phyloP scores from a whole-genome alignment of 2,329 filamentous ascomycete genomes.

The Alternaria arbusti region DNA sequence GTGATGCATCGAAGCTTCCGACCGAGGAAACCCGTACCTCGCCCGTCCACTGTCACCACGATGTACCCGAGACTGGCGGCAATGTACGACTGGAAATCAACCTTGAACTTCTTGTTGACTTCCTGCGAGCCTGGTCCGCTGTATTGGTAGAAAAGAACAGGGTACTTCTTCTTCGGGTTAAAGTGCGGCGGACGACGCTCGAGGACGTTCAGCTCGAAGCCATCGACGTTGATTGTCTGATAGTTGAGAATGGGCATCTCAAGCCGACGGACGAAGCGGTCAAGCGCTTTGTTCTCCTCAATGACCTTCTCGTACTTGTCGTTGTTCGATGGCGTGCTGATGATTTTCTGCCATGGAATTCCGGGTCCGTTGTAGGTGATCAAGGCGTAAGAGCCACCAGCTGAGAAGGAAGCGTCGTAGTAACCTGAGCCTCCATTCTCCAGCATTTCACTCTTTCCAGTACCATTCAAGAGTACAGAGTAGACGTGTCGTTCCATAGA shows the following conservation, averaged over 20 bases:
- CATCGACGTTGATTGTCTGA: constrained; percentile 83
- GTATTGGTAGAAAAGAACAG: constrained; percentile 94
- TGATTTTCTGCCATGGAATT: constrained; percentile 89
- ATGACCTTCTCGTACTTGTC: constrained; percentile 71
- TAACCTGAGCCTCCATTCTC: constrained; percentile 76
- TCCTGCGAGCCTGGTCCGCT: constrained; percentile 92
- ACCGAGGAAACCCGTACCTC: constrained; percentile 90
- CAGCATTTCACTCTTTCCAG: constrained; percentile 74
- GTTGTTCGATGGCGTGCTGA: constrained; percentile 77
- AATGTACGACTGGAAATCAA: constrained; percentile 91
- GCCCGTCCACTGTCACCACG: constrained; percentile 91
- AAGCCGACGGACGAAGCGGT: constrained; percentile 72
- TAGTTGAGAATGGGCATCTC: constrained; percentile 85
- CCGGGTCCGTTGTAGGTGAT: constrained; percentile 82
- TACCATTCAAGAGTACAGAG: constrained; percentile 83
- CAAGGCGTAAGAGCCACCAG: constrained; percentile 80
- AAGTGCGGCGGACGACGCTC: constrained; percentile 93
- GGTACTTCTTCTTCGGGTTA: constrained; percentile 81
- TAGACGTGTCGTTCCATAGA: constrained; percentile 93
- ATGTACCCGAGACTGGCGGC: constrained; percentile 87
- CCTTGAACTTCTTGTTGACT: constrained; percentile 77
- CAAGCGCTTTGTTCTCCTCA: constrained; percentile 77
- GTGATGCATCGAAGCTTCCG: constrained; percentile 82
- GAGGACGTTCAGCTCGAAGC: constrained; percentile 73
- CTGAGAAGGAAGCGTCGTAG: constrained; percentile 84